Base-by-base conservation (phyloP, 176 grass and related monocot species). In the Panicum miliaceum region DNA sequence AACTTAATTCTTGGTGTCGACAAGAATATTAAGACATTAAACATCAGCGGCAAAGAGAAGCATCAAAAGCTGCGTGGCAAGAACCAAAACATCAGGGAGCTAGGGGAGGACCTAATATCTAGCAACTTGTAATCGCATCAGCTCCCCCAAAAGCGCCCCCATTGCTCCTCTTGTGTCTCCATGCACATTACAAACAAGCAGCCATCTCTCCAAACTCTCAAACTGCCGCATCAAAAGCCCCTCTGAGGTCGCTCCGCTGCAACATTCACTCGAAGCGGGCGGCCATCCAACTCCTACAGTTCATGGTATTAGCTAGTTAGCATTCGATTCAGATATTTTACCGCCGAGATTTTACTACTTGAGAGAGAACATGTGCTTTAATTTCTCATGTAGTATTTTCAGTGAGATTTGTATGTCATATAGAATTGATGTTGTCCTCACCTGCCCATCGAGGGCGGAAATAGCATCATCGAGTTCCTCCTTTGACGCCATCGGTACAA, bases 381-480 rank as follows among this genome's bases (percentile, higher is more conserved):
- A n/a, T n/a, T n/a, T n/a, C 38, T 47, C 3, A 1, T 79, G 20
- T 36, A 47, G 19, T 36, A 19, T 7, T 85, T 63, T 64, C 18
- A 40, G 25, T 64, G 11, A 37, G 14, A 3, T 85, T 53, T 13
- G 50, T 25, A 62, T 56, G 23, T 59, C 7, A 22, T 25, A 84
- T 19, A 53, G 7, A 84, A 41, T 23, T 60, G 77, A 71, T 12
- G 12, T 18, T 66, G 60, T 63, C 65, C 68, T 93, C 51, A 96
- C 96, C 93, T 96, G 91, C 66, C 93, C 93, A 82, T 99, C 96
- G 57, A 98, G 89, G 20, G 93, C 93, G 35, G 89, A 90, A 71
- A 98, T 92, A 51, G 96, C 96, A 94, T 93, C 88, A 4, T 98
- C 89, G 1, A 98, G 75, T 10, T 92, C 96, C 26, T 90, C 87